Evolutionary conservation across 805 yeast genomes (phyloP).

Genomic region (Wickerhamiella spandovensis): DNA sequence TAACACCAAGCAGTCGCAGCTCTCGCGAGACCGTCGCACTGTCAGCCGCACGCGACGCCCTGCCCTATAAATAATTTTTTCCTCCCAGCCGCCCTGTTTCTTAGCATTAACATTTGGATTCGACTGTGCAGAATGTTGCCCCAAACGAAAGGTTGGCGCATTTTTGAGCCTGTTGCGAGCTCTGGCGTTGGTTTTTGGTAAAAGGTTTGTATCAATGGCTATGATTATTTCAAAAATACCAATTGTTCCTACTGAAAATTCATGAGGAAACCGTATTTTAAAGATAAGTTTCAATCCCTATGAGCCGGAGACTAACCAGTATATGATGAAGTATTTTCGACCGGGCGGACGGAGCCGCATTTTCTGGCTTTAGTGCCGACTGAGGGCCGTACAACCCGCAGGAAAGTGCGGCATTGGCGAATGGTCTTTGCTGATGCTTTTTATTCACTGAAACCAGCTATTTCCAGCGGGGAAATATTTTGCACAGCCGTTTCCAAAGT

Average conservation of each 20-base stretch:
- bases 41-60: too few relatives aligned
- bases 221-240: conserved; percentile 20
- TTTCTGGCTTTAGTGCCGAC: conserved; percentile 13
- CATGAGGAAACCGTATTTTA: conserved; percentile 3
- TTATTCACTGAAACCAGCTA: not conserved
- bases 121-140: not conserved
- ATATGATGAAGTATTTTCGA: conserved; percentile 26
- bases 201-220: conserved; percentile 17
- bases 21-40: too few relatives aligned
- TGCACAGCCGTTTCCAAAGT: not conserved
- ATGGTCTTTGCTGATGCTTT: conserved; percentile 19
- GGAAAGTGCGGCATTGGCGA: conserved; percentile 14
- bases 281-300: conserved; percentile 15
- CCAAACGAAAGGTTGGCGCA: not conserved
- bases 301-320: conserved; percentile 21
- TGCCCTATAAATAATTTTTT: not conserved
- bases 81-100: not conserved
- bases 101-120: not conserved
- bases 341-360: conserved; percentile 27
- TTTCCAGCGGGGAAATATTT: not conserved
- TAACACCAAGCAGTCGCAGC: too few relatives aligned
- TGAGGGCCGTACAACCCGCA: conserved; percentile 20
- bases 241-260: conserved; percentile 27
- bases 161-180: too few relatives aligned
- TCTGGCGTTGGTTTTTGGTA: not conserved